Evolutionary conservation across 2,329 filamentous ascomycete species (phyloP), one percentile per base, ranked within the genome.

Genomic region (Dissoconium aciculare): DNA sequence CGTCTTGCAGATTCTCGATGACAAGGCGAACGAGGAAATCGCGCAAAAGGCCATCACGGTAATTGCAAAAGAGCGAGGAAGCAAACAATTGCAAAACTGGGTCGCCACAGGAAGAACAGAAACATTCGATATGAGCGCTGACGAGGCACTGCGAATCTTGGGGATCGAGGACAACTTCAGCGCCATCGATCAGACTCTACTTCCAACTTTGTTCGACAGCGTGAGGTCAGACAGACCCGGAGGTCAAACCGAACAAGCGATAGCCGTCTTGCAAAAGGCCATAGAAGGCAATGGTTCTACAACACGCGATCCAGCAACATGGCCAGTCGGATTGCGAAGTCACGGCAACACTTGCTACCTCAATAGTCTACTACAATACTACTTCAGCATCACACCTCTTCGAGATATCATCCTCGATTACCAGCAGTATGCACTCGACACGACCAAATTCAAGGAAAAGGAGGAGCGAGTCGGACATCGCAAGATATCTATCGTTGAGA

Each of bases 281-380:
- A 33, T 52, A 14, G 34, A 35, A 15, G 27, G 33, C 24, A 31
- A 27, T 2, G 26, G 23, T 11, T 28, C 30, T 9, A 32, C 32
- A 8, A 21, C 34, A 13, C 41, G 44, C 16, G 26, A 43, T 3
- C 39, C 43, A 2, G 47, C 43, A 11, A 47, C 35, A 5, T 74
- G 81, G 54, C 89, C 89, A 0, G 80, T 92, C 13, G 89, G 89
- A 0, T 66, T 95, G 4, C 70, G 75, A 40, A 98, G 95, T 45
- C 92, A 95, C 34, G 85, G 89, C 36, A 98, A 98, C 49, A 98
- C 91, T 0, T 98, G 89, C 54, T 98, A 98, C 48, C 66, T 98
- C 32, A 98, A 98, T 61, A 95, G 87, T 56, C 69, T 98, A 28
- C 64, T 98, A 6, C 89, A 98, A 47, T 95, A 92, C 51, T 78